These are phyloP conservation scores for Exsudoporus frostii DNA, from an alignment of 768 basidiomycete genomes.

Conservation along the genomic window DNA sequence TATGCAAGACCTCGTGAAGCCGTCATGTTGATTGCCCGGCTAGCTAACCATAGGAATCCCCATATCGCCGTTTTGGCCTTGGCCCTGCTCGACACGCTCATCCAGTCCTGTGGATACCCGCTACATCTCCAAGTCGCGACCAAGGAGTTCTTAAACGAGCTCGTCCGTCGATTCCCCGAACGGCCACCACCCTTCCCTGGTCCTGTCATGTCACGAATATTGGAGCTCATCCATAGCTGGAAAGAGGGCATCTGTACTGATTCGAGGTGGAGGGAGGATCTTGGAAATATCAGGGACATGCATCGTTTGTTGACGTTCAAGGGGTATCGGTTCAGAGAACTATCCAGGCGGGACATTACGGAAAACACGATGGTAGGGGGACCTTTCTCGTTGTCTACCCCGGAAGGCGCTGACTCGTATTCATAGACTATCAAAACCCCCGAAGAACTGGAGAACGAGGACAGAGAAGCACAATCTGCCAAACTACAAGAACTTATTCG, in stretches of 20 bases:
- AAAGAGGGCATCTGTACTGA: slow-evolving; percentile 89
- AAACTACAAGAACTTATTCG: slow-evolving; percentile 99
- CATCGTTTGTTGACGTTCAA: slow-evolving; percentile 92
- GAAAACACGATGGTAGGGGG: slow-evolving; percentile 24
- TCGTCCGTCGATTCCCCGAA: slow-evolving; percentile 96
- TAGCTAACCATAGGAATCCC: slow-evolving; percentile 90
- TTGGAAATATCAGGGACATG: slow-evolving; percentile 98
- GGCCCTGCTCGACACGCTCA: slow-evolving; percentile 83
- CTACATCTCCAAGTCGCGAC: slow-evolving; percentile 96
- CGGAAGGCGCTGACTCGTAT: neutral
- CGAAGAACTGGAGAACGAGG: slow-evolving; percentile 94
- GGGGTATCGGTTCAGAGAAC: slow-evolving; percentile 76
- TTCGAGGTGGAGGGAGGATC: slow-evolving; percentile 92
- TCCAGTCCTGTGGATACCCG: slow-evolving; percentile 94
- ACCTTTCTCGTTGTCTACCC: neutral
- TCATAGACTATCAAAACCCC: slow-evolving; percentile 86
- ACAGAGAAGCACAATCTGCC: slow-evolving; percentile 90
- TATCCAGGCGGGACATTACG: slow-evolving; percentile 17
- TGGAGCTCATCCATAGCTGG: slow-evolving; percentile 92
- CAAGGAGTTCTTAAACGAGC: slow-evolving; percentile 97
- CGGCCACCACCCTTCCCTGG: slow-evolving; percentile 93
- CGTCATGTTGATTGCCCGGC: slow-evolving; percentile 75
- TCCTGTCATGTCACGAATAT: slow-evolving; percentile 90
- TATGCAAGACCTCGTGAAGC: slow-evolving; percentile 80
- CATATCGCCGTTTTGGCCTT: slow-evolving; percentile 88